A percentile compares a stretch with the other conserved stretches of the same genome.
phyloP scores from a whole-genome alignment of 805 yeast genomes.

The Schwanniomyces yamadae region DNA sequence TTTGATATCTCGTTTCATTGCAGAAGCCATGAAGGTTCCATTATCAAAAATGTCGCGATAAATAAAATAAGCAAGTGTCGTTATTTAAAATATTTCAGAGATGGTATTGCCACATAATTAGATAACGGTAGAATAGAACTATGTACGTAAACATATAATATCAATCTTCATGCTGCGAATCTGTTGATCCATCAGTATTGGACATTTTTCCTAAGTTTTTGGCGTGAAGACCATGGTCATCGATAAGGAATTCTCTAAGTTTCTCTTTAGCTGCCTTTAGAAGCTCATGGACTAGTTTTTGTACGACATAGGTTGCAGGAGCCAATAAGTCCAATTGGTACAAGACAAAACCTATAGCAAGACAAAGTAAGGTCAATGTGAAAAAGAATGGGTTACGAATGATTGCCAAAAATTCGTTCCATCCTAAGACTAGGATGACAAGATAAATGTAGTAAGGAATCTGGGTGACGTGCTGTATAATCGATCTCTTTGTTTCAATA shows the following conservation, averaged over 20 bases:
- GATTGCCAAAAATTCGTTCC: conserved; percentile 93
- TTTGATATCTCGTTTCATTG: conserved; percentile 2
- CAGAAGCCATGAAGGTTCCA: conserved; percentile 3
- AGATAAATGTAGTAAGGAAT: conserved; percentile 83
- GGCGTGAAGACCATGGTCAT: conserved; percentile 39
- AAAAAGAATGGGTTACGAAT: conserved; percentile 83
- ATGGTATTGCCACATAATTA: too few relatives aligned
- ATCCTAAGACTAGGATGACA: conserved; percentile 74
- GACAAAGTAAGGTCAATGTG: conserved; percentile 53
- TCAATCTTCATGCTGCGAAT: too few relatives aligned
- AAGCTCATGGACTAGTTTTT: conserved; percentile 57
- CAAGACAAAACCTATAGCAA: conserved; percentile 64
- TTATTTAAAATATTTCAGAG: too few relatives aligned
- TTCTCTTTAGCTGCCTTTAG: conserved; percentile 57
- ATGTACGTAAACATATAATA: too few relatives aligned
- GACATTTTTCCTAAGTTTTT: too few relatives aligned
- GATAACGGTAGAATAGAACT: too few relatives aligned
- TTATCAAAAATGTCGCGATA: conserved; percentile 6
- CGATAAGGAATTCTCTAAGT: conserved; percentile 57
- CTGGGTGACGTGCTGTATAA: conserved; percentile 70
- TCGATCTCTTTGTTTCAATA: conserved; percentile 85
- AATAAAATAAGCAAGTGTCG: too few relatives aligned
- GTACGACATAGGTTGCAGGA: conserved; percentile 64
- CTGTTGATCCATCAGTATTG: too few relatives aligned
- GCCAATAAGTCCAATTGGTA: conserved; percentile 72